Evolutionary conservation across 305 asterid genomes (phyloP).

Genomic region (Lippia alba): DNA sequence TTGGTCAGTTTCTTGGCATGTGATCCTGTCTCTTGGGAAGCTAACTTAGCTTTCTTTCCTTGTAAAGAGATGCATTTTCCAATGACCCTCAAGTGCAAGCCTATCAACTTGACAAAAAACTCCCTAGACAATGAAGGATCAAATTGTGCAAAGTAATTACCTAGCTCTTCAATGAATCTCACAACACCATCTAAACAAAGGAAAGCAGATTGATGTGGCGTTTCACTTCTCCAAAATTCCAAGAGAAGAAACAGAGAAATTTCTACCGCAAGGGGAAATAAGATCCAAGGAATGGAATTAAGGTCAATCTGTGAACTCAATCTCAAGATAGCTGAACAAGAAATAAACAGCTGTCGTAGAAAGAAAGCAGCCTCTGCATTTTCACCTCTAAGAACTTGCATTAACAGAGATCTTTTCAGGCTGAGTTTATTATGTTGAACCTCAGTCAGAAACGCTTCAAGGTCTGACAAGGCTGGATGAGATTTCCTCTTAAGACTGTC

Average conservation of each 20-base stretch:
- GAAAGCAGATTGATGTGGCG: slow-evolving; percentile 50
- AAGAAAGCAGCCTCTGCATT: slow-evolving; percentile 64
- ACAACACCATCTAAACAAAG: slow-evolving; percentile 72
- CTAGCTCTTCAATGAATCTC: slow-evolving; percentile 81
- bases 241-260: slow-evolving; percentile 61
- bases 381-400: slow-evolving; percentile 61
- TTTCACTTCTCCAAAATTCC: slow-evolving; percentile 62
- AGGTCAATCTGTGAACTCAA: slow-evolving; percentile 55
- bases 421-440: slow-evolving; percentile 51
- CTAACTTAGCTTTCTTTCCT: slow-evolving; percentile 74
- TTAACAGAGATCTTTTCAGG: slow-evolving; percentile 55
- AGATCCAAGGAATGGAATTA: slow-evolving; percentile 51
- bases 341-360: slow-evolving; percentile 70
- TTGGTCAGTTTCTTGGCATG: slow-evolving; percentile 50
- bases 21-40: slow-evolving; percentile 65
- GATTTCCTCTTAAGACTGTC: slow-evolving; percentile 39
- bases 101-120: slow-evolving; percentile 59
- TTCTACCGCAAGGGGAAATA: slow-evolving; percentile 54
- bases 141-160: slow-evolving; percentile 62
- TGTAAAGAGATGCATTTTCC: slow-evolving; percentile 89
- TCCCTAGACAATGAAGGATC: slow-evolving; percentile 66
- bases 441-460: slow-evolving; percentile 60
- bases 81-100: slow-evolving; percentile 73
- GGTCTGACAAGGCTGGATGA: slow-evolving; percentile 37
- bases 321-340: slow-evolving; percentile 82